These are phyloP conservation scores for Aureobasidium melanogenum DNA, from an alignment of 2,329 filamentous ascomycete species.

Conservation along the genomic window DNA sequence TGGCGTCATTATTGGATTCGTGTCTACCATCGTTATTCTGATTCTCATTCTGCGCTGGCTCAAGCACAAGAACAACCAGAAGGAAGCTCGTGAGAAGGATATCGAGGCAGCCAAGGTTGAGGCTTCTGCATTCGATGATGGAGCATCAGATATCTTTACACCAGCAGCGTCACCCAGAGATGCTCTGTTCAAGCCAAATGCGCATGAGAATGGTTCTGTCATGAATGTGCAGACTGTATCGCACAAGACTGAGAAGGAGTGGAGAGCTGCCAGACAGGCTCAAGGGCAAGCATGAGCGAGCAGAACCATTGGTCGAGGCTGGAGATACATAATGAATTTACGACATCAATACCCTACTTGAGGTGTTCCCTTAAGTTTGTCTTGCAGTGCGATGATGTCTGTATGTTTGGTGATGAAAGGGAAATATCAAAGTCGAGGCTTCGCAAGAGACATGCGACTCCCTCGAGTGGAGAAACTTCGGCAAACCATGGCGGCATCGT, in stretches of 20 bases:
- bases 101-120: neutral
- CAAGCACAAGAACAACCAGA: neutral
- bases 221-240: neutral
- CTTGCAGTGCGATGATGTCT: neutral
- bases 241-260: neutral
- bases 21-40: neutral
- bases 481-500: neutral
- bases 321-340: neutral
- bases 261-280: neutral
- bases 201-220: neutral
- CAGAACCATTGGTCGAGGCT: neutral
- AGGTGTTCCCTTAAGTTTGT: neutral
- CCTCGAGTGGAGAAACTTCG: neutral
- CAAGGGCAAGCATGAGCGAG: neutral
- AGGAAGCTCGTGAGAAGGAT: neutral
- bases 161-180: neutral
- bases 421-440: neutral
- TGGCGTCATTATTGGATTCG: neutral
- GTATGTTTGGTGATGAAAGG: neutral
- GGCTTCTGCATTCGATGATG: neutral
- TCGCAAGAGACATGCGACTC: neutral
- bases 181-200: neutral
- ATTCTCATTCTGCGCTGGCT: neutral
- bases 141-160: neutral
- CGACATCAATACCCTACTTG: neutral